Base-by-base conservation (phyloP, 805 yeast genomes). In the Ogataea nakhonphanomensis region DNA sequence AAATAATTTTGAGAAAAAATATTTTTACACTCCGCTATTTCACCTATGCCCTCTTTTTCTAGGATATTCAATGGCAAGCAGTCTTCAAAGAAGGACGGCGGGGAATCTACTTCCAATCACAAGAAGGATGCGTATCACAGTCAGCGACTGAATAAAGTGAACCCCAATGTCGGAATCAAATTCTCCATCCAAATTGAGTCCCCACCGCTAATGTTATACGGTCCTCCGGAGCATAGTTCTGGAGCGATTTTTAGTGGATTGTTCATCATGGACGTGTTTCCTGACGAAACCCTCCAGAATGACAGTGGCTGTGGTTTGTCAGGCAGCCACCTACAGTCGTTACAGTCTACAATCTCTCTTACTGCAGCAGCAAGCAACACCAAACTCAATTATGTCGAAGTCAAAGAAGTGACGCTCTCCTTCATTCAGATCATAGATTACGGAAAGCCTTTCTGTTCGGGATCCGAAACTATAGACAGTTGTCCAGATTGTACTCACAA, bases 231-330 rank as follows among this genome's bases (percentile, higher is more conserved):
- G 7, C 93, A 86, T 44, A 79, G 93, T 1, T 73, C 95, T 0
- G 99, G 99, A 1, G 84, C 95, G 5, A 71, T 91, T 17, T 66
- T 93, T 25, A 78, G 89, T 25, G 99, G 99, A 0, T 67, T 87
- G 8, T 64, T 93, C 34, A 73, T 73, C 26, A 64, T 93, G 33
- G 75, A 73, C 23, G 70, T 82, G 1, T 59, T 67, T n/a, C 53
- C 50, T 2, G 41, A 51, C n/a, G 20, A 17, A 5, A 5, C 5
- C 5, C 5, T 5, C 5, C 42, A 42, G 12, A 28, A 20, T 8
- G 41, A 30, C 14, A 8, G 8, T 10, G 20, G 14, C 11, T 4
- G 8, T 12, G 23, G 14, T 22, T n/a, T 6, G 9, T 10, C n/a
- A 5, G 17, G 35, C 13, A 10, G 15, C 5, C 25, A 42, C 1